Base-by-base conservation (phyloP, 1,284 basidiomycete genomes). In the Leccinum ponderosum region DNA sequence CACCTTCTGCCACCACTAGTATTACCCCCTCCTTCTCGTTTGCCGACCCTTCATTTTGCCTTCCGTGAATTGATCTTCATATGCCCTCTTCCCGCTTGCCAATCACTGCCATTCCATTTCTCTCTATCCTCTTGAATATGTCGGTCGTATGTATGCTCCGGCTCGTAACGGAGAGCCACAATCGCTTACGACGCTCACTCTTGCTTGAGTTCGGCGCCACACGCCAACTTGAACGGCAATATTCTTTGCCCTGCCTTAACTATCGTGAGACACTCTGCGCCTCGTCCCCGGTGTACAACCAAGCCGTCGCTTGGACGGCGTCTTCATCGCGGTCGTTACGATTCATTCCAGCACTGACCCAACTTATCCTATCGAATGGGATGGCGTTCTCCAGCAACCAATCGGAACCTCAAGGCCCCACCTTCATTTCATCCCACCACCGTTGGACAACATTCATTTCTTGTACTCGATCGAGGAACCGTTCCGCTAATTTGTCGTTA, bases 41-140 rank as follows among this genome's bases (percentile, higher is more conserved):
- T 63, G 64, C 64, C 63, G 63, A 64, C 27, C 4, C 62, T 64
- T 53, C 57, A 64, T 67, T 64, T 39, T 39, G 27, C 0, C 37
- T 25, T 42, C 29, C 2, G 20, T 53, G 4, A 39, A 37, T 14
- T 15, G 15, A 14, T 33, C 2, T 14, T 47, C 42, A 47, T 47
- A 47, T 44, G 42, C 17, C 42, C 14, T 29, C 56, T 27, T 31
- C 25, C 9, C 15, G 14, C 6, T 31, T 31, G 12, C 35, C 7
- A 31, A 7, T 11, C 55, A 31, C 22, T 31, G 17, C 15, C n/a
- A 17, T 37, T 58, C 54, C 47, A 57, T 62, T 59, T 39, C 22
- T 47, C 47, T 64, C 11, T 37, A 48, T 20, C 44, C 52, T 37
- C 48, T 53, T 61, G 25, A 29, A 17, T 33, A 58, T 3, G 22